Evolutionary conservation across 140 eudicot genomes (phyloP).

Genomic region (Stevia rebaudiana): DNA sequence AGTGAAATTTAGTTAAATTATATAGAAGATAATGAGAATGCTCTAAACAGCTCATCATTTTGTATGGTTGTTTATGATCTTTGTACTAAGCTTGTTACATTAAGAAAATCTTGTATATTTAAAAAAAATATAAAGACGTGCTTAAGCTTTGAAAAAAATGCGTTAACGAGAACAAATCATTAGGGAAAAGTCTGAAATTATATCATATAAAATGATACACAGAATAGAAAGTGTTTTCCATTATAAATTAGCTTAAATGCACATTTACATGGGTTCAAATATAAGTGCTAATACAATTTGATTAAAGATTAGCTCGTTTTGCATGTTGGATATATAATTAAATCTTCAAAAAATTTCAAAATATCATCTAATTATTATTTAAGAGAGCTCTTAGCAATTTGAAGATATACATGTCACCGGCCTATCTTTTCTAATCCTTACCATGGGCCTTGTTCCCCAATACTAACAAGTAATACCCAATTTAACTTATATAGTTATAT

Average conservation of each 20-base stretch:
- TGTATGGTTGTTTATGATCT: too few relatives aligned
- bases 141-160: too few relatives aligned
- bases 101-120: too few relatives aligned
- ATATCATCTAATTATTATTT: neutral
- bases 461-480: neutral
- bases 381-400: neutral
- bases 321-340: neutral
- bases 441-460: conserved; percentile 13
- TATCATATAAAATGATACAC: too few relatives aligned
- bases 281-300: neutral
- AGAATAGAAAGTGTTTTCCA: too few relatives aligned
- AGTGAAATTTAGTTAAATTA: too few relatives aligned
- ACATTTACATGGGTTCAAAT: too few relatives aligned
- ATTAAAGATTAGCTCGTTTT: neutral
- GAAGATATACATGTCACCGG: neutral
- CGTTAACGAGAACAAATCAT: neutral
- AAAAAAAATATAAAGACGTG: too few relatives aligned
- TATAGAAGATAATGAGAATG: too few relatives aligned
- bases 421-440: neutral
- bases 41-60: too few relatives aligned
- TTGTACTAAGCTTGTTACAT: too few relatives aligned
- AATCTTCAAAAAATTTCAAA: neutral
- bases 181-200: neutral
- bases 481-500: neutral
- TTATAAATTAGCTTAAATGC: too few relatives aligned